Conservation (phyloP, 805 yeast species). For the Debaryomyces maramus region DNA sequence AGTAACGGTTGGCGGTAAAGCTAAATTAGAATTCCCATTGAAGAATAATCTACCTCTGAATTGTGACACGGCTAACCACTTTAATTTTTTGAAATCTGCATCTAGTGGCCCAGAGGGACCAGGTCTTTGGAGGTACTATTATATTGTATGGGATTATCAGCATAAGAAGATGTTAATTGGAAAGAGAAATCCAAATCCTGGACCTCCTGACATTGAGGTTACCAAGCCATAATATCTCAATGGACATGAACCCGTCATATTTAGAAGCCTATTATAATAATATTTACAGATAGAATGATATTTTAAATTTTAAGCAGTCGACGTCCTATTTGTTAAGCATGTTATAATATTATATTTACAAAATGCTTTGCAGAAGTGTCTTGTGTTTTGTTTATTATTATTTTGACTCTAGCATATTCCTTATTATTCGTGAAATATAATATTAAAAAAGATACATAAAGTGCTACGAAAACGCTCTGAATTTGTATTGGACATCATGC, state of each 20-base stretch:
- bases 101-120: neutral
- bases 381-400: no score
- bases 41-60: neutral
- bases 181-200: slow-evolving; percentile 5
- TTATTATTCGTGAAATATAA: no score
- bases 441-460: no score
- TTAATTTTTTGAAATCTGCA: neutral
- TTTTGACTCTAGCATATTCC: no score
- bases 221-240: neutral
- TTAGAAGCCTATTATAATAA: no score
- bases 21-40: neutral
- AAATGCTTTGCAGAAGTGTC: no score
- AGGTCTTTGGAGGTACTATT: neutral
- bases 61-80: neutral
- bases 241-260: no score
- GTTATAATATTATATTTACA: no score
- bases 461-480: neutral
- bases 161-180: neutral
- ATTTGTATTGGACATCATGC: neutral
- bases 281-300: no score
- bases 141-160: slow-evolving; percentile 6
- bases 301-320: no score
- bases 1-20: neutral
- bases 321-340: no score
- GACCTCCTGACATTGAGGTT: slow-evolving; percentile 4